phyloP scores from a whole-genome alignment of 257 asterid species.

The Solanum appendiculatum region DNA sequence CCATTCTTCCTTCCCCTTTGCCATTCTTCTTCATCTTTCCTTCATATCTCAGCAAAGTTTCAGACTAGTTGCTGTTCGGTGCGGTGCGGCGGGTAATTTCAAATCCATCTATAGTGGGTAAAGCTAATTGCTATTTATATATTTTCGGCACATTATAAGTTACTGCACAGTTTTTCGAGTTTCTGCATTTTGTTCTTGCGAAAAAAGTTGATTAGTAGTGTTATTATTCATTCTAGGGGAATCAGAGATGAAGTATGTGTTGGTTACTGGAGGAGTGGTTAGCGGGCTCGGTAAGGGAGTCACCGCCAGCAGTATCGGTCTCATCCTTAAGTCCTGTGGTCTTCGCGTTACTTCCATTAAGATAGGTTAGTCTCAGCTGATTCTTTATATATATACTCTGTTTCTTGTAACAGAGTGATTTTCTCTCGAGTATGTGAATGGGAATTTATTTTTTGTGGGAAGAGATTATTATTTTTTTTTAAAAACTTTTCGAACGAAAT shows the following conservation, averaged over 20 bases:
- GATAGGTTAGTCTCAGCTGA: conserved; percentile 41
- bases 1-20: neutral
- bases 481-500: neutral
- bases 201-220: neutral
- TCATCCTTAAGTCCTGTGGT: conserved; percentile 84
- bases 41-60: neutral
- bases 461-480: too few species aligned
- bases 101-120: neutral
- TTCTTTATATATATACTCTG: neutral
- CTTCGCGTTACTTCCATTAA: conserved; percentile 87
- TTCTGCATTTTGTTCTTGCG: neutral
- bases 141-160: neutral
- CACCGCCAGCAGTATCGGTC: conserved; percentile 94
- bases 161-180: neutral
- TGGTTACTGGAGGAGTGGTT: conserved; percentile 95
- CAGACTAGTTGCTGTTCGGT: neutral
- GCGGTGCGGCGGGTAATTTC: neutral
- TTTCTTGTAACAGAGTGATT: neutral
- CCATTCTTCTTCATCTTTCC: neutral
- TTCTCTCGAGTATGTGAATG: neutral
- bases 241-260: conserved; percentile 70
- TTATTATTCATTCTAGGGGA: neutral
- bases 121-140: neutral
- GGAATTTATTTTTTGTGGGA: neutral
- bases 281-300: conserved; percentile 97